Evolutionary conservation across 2,329 filamentous ascomycete species (phyloP), one percentile per base, ranked within the genome.

Genomic region (Pestalotiopsis sp.): DNA sequence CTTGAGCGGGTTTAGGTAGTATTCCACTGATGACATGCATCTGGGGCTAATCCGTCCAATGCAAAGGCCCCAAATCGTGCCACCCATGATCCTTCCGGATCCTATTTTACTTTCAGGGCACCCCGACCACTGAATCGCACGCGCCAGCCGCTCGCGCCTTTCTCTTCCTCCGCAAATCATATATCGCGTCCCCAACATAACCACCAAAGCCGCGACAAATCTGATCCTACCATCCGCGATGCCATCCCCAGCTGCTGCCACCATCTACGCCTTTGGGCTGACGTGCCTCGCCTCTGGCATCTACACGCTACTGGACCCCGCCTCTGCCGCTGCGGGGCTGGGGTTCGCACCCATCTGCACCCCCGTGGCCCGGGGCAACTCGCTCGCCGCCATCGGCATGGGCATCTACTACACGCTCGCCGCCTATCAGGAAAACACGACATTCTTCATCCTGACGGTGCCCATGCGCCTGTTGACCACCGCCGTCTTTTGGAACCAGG

Each of bases 331-430:
- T 39, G 63, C 64, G 59, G 66, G 61, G 25, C 67, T 67, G 36
- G 56, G 52, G 38, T 69, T 64, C 61, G 69, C 70, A 36, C 62
- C 65, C 45, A 56, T 45, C 14, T 74, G 71, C 67, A 70, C 70
- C 38, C 69, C 71, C n/a, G 68, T 69, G 4, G 71, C 63, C 3
- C 70, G 74, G 67, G 71, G 71, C 17, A 73, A 72, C 66, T 63
- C 66, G 17, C 72, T 78, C 4, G 78, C 76, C 12, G 76, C 76
- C 45, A 70, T 78, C 20, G 76, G 75, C 17, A 79, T 78, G 76
- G 75, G 77, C 9, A 69, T 79, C 31, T 79, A 79, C 68, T 79
- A 79, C 67, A 70, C 70, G 5, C 70, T 80, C 9, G 76, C 75
- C 20, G 77, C 74, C 11, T 77, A 75, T 57, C 78, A 79, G 68